Base-by-base conservation (phyloP, 805 yeast species). In the Ogataea paradorogensis region DNA sequence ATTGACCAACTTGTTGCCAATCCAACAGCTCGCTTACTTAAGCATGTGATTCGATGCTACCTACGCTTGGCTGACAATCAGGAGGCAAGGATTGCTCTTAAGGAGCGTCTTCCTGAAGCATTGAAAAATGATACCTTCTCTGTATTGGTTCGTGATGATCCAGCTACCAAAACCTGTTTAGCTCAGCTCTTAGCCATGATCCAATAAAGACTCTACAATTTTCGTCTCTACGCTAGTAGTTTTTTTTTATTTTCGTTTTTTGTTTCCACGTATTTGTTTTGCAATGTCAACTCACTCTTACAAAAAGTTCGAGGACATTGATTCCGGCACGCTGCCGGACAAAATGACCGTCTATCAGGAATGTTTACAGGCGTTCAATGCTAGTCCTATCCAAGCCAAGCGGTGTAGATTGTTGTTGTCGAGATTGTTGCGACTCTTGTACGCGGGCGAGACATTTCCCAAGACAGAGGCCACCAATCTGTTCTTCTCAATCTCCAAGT, bases 301-400 rank as follows among this genome's bases (percentile, higher is more conserved):
- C 67, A 89, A 88, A 70, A 85, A 86, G 69, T 78, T 75, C 65
- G 96, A 89, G 58, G 88, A 84, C 60, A 60, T 76, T 40, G 86
- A 75, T 51, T 70, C 83, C 35, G 80, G 82, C 42, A 69, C 73
- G 24, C 63, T 76, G 52, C 95, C 95, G 41, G 98, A 93, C 67
- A 90, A 90, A 67, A 93, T 93, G 98, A 83, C 96, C 9, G 90
- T 93, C 47, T 91, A 84, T 64, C 99, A 93, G 67, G 96, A 90
- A 62, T 90, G 97, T 71, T 70, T 87, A 58, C 85, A 85, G 51
- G 90, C 86, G 45, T 93, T 93, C 75, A 91, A 90, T 69, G 87
- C 90, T 48, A 76, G 93, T 30, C 95, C 95, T 9, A 83, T 90
- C 44, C 82, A 85, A 55, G 85, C 97, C 20, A 84, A 82, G 53